Percentiles rank a stretch among this genome's conserved stretches.
phyloP scores from a whole-genome alignment of 148 eudicot genomes.

The Chenopodium album region DNA sequence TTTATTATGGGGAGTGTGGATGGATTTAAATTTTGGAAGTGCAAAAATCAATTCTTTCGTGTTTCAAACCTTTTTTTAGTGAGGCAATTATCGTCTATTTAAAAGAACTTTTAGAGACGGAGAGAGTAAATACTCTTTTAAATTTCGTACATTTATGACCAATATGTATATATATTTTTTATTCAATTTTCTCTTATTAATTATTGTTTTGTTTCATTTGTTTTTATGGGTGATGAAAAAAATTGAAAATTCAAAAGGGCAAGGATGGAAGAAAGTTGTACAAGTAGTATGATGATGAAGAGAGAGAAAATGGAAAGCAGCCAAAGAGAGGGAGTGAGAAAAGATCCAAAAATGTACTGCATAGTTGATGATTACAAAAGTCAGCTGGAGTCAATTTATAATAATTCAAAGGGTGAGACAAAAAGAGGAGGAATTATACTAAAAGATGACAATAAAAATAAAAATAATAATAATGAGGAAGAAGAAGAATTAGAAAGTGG shows the following conservation, averaged over 20 bases:
- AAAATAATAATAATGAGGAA: background rate
- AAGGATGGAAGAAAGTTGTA: constrained; percentile 17
- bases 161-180: no score
- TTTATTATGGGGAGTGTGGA: no score
- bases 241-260: constrained; percentile 8
- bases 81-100: no score
- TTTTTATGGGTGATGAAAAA: background rate
- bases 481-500: background rate
- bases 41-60: background rate
- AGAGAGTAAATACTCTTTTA: no score
- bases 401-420: constrained; percentile 21
- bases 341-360: constrained; percentile 12
- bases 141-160: no score
- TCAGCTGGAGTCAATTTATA: constrained; percentile 32
- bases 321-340: constrained; percentile 18
- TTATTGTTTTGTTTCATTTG: background rate
- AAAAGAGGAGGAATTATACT: background rate
- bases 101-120: no score
- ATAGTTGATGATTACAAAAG: constrained; percentile 26
- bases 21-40: background rate
- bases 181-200: background rate
- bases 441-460: background rate
- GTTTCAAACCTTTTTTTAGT: no score
- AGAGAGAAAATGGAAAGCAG: constrained; percentile 21
- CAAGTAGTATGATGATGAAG: constrained; percentile 20